Base-by-base conservation (phyloP, 257 asterid genomes). In the Fraxinus pennsylvanica region DNA sequence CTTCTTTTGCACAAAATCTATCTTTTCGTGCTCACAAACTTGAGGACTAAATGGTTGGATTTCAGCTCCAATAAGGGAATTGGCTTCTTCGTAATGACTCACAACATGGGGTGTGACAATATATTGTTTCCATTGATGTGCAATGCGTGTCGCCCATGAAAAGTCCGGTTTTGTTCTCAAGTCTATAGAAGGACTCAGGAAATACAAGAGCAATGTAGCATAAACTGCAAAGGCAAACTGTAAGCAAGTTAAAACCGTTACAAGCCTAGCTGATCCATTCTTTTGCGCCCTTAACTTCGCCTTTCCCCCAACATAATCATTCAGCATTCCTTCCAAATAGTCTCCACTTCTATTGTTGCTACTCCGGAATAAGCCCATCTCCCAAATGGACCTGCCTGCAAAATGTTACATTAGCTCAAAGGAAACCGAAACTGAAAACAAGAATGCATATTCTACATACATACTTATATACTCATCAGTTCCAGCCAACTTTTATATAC, bases 141-240 rank as follows among this genome's bases (percentile, higher is more conserved):
- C 97, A 1, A 94, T 86, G 4, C 82, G 87, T 0, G 90, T 83
- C 1, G 96, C 97, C 97, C 97, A 93, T 6, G 90, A 22, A 83
- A 92, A 91, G 67, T 94, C 97, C 0, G 99, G 98, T 52, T 85
- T 91, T 33, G 86, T 10, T 4, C 86, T 79, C 30, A 94, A 70
- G 33, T 96, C 99, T 2, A 94, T 33, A 0, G 94, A 32, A 12
- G 98, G 97, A 75, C 96, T 90, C 94, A 94, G 88, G 87, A 81
- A 90, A 65, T 93, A 93, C 74, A 96, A 85, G 32, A 96, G 84
- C 77, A 91, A 90, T 0, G 99, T 93, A 1, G 96, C 99, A 76
- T 96, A 96, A 30, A 92, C 81, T n/a, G 99, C 99, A 39, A 96
- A 96, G 1, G 88, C 86, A 70, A 96, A 90, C 21, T 96, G 99